Evolutionary conservation across 2,329 filamentous ascomycete genomes (phyloP).

Genomic region (Thielaviopsis euricoi): DNA sequence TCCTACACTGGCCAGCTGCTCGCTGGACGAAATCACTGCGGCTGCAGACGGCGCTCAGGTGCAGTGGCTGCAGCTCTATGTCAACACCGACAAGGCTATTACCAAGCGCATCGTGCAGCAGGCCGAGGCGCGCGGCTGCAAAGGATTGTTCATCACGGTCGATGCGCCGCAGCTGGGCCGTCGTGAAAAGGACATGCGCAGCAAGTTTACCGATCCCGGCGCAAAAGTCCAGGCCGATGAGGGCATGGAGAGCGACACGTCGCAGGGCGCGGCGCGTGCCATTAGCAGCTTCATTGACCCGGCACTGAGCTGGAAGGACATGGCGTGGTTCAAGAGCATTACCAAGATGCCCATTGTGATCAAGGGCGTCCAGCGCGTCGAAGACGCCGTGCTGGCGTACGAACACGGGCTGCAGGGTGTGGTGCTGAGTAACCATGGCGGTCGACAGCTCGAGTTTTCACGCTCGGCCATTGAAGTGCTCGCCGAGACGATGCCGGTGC

Average conservation of each 20-base stretch:
- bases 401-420: constrained; percentile 74
- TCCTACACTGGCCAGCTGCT: constrained; percentile 87
- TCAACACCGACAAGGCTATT: constrained; percentile 88
- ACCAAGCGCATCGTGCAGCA: constrained; percentile 82
- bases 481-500: constrained; percentile 80
- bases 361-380: constrained; percentile 91
- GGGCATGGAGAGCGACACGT: constrained; percentile 61
- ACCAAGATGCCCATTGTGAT: constrained; percentile 91
- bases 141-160: constrained; percentile 93
- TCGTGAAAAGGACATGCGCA: constrained; percentile 94
- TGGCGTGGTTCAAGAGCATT: constrained; percentile 79
- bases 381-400: constrained; percentile 80
- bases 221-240: constrained; percentile 56
- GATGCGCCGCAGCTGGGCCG: constrained; percentile 91
- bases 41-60: constrained; percentile 63
- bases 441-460: constrained; percentile 82
- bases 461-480: constrained; percentile 80
- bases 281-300: constrained; percentile 98
- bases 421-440: constrained; percentile 91
- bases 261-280: constrained; percentile 82
- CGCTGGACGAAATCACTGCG: constrained; percentile 93
- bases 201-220: constrained; percentile 73
- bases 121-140: constrained; percentile 82
- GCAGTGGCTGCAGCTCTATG: constrained; percentile 94
- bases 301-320: constrained; percentile 79